Base-by-base conservation (phyloP, 2,329 filamentous ascomycete species). In the Fusarium sp. region DNA sequence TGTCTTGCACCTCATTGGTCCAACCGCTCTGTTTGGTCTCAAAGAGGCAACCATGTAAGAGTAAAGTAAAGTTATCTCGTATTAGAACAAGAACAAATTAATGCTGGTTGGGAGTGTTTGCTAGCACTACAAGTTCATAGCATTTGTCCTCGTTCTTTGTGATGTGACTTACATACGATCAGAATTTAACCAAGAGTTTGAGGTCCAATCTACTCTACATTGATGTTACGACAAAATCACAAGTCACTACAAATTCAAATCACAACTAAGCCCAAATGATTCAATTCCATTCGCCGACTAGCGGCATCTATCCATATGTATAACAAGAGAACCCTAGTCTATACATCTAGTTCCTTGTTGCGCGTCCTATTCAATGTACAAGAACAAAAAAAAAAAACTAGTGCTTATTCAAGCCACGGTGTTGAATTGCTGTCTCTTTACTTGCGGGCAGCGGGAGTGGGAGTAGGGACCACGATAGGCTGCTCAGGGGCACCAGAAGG, bases 1-100 rank as follows among this genome's bases (percentile, higher is more conserved):
- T 9, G 13, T n/a, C 44, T 38, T 18, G 4, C 18, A 41, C 16
- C 59, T 67, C 52, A 71, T 71, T 71, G 68, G 69, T 10, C 50
- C 31, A 23, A 33, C 15, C n/a, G 9, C 15, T 40, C 15, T 13
- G 40, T 41, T 33, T 20, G 31, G 37, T 53, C 69, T 69, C 33
- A 69, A 71, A 64, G 10, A 45, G 65, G 69, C 34, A 71, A 69
- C 31, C 7, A 13, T 28, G 16, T 18, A 45, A 12, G 12, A n/a
- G 26, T 45, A 10, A 11, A n/a, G 26, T 45, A 10, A 11, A 12
- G 8, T 28, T 45, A 12, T 6, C 16, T 30, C 16, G 9, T 23
- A 41, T 6, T 20, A 15, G 20, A 41, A 34, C 33, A 34, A 23
- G 36, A n/a, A n/a, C 16, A 37, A 37, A 41, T 16, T 23, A 15